A percentile compares a stretch with the other conserved stretches of the same genome.
These are phyloP conservation scores for Stagonosporopsis rhizophila DNA, from an alignment of 2,329 filamentous ascomycete genomes.

Conservation along the genomic window DNA sequence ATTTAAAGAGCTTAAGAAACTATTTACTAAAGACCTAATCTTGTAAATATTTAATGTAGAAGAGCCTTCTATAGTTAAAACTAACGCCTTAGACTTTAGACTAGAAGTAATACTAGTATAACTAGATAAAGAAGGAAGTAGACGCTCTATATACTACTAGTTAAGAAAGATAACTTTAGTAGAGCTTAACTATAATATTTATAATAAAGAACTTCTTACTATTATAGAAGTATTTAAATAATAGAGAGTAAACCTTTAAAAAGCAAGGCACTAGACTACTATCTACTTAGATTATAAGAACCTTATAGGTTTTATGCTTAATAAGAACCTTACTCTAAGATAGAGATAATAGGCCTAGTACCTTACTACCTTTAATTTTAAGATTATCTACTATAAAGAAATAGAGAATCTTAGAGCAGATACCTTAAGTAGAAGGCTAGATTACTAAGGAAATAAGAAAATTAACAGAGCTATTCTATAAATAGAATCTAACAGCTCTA, in stretches of 20 bases:
- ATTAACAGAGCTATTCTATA: background rate
- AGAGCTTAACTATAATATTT: background rate
- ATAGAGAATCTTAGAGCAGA: slow-evolving; percentile 5
- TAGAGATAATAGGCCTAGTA: slow-evolving; percentile 3
- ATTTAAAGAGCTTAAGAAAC: background rate
- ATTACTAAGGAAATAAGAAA: background rate
- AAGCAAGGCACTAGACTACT: slow-evolving; percentile 1
- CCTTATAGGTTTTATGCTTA: slow-evolving; percentile 10
- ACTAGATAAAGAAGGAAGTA: background rate
- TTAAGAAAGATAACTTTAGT: background rate
- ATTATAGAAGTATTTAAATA: slow-evolving; percentile 1
- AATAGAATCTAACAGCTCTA: background rate
- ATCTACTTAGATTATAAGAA: slow-evolving; percentile 13
- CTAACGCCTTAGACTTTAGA: background rate
- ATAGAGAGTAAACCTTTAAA: slow-evolving; percentile 11
- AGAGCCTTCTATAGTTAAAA: background rate
- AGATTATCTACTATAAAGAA: slow-evolving; percentile 12
- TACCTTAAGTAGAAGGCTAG: background rate
- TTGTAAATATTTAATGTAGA: background rate
- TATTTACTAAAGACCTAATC: background rate
- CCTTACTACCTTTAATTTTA: slow-evolving; percentile 9
- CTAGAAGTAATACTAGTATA: background rate
- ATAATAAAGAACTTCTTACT: background rate
- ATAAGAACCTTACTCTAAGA: background rate
- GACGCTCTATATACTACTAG: background rate